Percentiles rank a stretch among this genome's conserved stretches.
These are phyloP conservation scores for Phlegmacium glaucopus DNA, from an alignment of 768 basidiomycete species.

Conservation along the genomic window DNA sequence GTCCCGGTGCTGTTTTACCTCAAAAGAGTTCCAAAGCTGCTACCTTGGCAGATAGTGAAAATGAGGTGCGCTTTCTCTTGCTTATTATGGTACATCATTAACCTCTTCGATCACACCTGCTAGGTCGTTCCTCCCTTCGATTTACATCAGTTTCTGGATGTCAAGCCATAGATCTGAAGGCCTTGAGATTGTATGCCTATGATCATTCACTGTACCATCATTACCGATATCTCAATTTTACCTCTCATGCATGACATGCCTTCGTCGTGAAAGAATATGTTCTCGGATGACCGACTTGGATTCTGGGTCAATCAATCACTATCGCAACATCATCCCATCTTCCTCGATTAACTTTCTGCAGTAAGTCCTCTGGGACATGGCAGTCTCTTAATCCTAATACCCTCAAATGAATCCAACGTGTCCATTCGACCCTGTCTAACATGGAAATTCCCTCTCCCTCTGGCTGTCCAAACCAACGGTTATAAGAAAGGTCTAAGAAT, in stretches of 20 bases:
- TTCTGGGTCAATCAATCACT: slow-evolving; percentile 21
- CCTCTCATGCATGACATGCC: too few species aligned
- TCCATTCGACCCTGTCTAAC: slow-evolving; percentile 57
- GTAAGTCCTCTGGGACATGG: slow-evolving; percentile 37
- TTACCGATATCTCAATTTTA: too few species aligned
- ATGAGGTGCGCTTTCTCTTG: slow-evolving; percentile 30
- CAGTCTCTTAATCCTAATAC: slow-evolving; percentile 58
- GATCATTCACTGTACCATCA: too few species aligned
- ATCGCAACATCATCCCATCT: slow-evolving; percentile 65
- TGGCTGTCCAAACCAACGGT: slow-evolving; percentile 37
- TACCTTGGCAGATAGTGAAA: slow-evolving; percentile 30
- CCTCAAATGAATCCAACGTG: slow-evolving; percentile 47
- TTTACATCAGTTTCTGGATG: slow-evolving; percentile 48
- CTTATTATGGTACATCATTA: neutral
- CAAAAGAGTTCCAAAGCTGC: slow-evolving; percentile 23
- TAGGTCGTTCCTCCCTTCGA: slow-evolving; percentile 53
- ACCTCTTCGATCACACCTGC: slow-evolving; percentile 4
- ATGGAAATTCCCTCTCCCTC: slow-evolving; percentile 28
- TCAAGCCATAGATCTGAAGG: slow-evolving; percentile 32
- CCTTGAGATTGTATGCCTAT: too few species aligned
- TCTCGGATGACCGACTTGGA: too few species aligned
- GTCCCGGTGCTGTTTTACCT: slow-evolving; percentile 47
- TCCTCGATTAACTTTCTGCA: slow-evolving; percentile 49
- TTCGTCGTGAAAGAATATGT: too few species aligned
- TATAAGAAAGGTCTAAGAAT: slow-evolving; percentile 68